Percentiles rank a stretch among this genome's conserved stretches.
Conservation (phyloP, 768 basidiomycete genomes). For the Psilocybe cyanescens region DNA sequence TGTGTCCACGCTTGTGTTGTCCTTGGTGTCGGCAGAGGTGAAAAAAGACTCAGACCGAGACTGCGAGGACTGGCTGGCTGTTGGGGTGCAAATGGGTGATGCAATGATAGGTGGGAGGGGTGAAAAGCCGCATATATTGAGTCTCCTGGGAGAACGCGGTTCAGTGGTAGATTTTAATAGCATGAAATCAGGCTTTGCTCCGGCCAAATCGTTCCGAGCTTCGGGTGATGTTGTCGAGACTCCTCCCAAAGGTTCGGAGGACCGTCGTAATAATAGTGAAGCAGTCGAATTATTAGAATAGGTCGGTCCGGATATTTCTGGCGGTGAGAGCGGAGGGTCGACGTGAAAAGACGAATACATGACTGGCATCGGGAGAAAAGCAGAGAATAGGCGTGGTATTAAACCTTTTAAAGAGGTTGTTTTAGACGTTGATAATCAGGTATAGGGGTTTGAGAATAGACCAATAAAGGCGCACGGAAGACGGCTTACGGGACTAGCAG, state of each 20-base stretch:
- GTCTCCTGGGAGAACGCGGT: constrained; percentile 23
- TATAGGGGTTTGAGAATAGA: constrained; percentile 10
- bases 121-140: constrained; percentile 41
- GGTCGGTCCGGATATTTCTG: constrained; percentile 16
- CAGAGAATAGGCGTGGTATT: constrained; percentile 14
- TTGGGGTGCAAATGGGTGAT: constrained; percentile 61
- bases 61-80: constrained; percentile 34
- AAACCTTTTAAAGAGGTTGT: not conserved
- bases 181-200: constrained; percentile 3
- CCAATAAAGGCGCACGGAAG: constrained; percentile 5
- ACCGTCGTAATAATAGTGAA: constrained; percentile 12
- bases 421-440: constrained; percentile 6
- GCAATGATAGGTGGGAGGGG: constrained; percentile 62
- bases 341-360: constrained; percentile 17
- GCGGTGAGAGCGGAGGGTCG: constrained; percentile 24
- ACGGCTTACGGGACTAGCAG: constrained; percentile 19
- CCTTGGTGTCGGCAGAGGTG: constrained; percentile 15
- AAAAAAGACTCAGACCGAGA: constrained; percentile 17
- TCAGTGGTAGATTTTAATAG: constrained; percentile 15
- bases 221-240: constrained; percentile 5
- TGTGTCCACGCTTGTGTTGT: constrained; percentile 7
- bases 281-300: constrained; percentile 12
- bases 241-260: constrained; percentile 7
- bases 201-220: constrained; percentile 19
- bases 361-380: constrained; percentile 23